Percentiles rank a stretch among this genome's conserved stretches.
Evolutionary conservation across 1,139 yeast species (phyloP).

Genomic region (Saccharomyces hybrid): DNA sequence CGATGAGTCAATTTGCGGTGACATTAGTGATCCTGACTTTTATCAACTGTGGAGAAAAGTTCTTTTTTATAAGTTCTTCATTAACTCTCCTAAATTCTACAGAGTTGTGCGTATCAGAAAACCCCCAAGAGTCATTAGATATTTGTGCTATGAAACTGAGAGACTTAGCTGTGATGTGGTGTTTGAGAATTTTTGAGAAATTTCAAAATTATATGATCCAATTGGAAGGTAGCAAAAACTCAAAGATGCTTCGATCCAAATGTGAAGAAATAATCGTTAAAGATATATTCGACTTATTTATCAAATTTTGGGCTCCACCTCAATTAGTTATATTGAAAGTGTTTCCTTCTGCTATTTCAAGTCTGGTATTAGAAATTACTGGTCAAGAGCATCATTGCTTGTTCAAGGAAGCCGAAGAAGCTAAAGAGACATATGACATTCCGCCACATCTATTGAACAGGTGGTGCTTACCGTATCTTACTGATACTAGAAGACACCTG

Average conservation of each 20-base stretch:
- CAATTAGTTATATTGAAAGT: constrained; percentile 38
- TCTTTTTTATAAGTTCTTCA: constrained; percentile 21
- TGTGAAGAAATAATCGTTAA: constrained; percentile 20
- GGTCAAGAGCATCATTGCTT: constrained; percentile 16
- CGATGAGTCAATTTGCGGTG: constrained; percentile 17
- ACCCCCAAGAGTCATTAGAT: constrained; percentile 20
- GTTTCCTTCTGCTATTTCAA: constrained; percentile 36
- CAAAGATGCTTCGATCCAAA: constrained; percentile 2
- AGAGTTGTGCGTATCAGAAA: constrained; percentile 18
- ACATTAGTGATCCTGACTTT: constrained; percentile 16
- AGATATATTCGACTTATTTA: constrained; percentile 35
- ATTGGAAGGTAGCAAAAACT: constrained; percentile 2
- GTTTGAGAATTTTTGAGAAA: constrained; percentile 21
- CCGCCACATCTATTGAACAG: constrained; percentile 41
- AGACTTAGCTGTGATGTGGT: constrained; percentile 28
- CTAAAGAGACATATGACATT: constrained; percentile 6
- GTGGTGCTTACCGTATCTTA: constrained; percentile 44
- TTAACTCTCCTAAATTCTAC: constrained; percentile 14
- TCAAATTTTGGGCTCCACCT: constrained; percentile 53
- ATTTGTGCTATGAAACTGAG: constrained; percentile 27
- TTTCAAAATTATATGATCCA: constrained; percentile 12
- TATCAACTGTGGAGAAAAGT: constrained; percentile 24
- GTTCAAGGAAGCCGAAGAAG: constrained; percentile 5
- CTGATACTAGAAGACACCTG: constrained; percentile 43
- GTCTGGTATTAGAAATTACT: constrained; percentile 18